phyloP scores from a whole-genome alignment of 176 grass and related monocot genomes.

The Carex cristatella region DNA sequence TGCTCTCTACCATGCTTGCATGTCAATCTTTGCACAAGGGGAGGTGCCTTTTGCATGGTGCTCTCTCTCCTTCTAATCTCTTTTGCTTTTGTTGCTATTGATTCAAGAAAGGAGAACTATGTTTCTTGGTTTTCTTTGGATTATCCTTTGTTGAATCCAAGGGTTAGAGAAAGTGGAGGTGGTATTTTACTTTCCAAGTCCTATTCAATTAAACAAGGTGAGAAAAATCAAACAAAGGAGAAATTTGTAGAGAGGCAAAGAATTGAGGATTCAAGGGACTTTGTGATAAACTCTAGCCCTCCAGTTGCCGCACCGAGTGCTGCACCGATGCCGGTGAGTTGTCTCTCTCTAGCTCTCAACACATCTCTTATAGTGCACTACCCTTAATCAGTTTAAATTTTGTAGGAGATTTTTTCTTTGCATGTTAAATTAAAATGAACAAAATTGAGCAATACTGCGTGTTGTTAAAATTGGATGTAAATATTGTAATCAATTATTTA shows the following conservation, averaged over 20 bases:
- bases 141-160: slow-evolving; percentile 22
- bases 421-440: slow-evolving; percentile 15
- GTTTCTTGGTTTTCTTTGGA: slow-evolving; percentile 31
- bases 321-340: slow-evolving; percentile 18
- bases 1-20: slow-evolving; percentile 34
- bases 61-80: slow-evolving; percentile 32
- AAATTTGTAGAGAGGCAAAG: not conserved
- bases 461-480: not conserved
- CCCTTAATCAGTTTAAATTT: not conserved
- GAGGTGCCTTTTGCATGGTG: not conserved
- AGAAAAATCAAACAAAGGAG: slow-evolving; percentile 27
- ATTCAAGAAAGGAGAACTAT: slow-evolving; percentile 23
- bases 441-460: not conserved
- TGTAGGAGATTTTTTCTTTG: not conserved
- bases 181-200: slow-evolving; percentile 31
- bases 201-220: not conserved
- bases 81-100: slow-evolving; percentile 14
- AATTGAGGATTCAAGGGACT: not conserved
- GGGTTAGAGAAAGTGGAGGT: slow-evolving; percentile 18
- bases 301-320: not conserved
- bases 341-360: not conserved
- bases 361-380: not conserved
- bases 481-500: not conserved
- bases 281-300: not conserved
- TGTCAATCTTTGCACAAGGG: slow-evolving; percentile 12